Conservation (phyloP, 164 flowering plant genomes). For the Houttuynia cordata region DNA sequence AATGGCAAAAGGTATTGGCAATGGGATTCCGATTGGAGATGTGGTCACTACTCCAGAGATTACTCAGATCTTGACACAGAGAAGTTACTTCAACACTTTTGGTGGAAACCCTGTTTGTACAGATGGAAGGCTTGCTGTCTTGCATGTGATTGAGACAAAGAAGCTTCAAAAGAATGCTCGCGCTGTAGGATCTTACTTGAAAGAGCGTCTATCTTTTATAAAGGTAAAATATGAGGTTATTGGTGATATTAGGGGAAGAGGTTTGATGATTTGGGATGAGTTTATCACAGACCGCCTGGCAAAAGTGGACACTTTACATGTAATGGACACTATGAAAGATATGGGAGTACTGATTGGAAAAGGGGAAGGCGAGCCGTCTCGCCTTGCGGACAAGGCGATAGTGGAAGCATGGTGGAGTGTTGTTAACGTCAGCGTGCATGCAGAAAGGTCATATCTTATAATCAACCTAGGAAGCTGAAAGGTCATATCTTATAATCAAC, state of each 20-base stretch:
- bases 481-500: no score
- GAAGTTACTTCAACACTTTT: conserved; percentile 82
- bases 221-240: conserved; percentile 77
- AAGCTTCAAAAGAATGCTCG: conserved; percentile 80
- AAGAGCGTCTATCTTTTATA: conserved; percentile 51
- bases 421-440: no score
- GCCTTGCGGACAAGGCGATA: no score
- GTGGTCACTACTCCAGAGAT: conserved; percentile 96
- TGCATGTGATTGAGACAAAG: conserved; percentile 73
- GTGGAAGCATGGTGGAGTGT: no score
- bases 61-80: conserved; percentile 64
- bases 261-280: conserved; percentile 87
- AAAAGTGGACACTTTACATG: conserved; percentile 53
- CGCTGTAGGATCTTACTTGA: conserved; percentile 67
- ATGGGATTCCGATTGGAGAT: conserved; percentile 92
- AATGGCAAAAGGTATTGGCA: conserved; percentile 99
- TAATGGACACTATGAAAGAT: conserved; percentile 93
- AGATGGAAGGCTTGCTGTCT: conserved; percentile 79
- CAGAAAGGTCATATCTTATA: no score
- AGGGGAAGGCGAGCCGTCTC: no score
- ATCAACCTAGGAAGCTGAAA: no score
- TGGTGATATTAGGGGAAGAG: conserved; percentile 92
- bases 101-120: conserved; percentile 96
- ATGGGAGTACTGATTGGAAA: conserved; percentile 82
- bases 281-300: conserved; percentile 90